Evolutionary conservation across 257 asterid genomes (phyloP).

Genomic region (Eustoma russellianum): DNA sequence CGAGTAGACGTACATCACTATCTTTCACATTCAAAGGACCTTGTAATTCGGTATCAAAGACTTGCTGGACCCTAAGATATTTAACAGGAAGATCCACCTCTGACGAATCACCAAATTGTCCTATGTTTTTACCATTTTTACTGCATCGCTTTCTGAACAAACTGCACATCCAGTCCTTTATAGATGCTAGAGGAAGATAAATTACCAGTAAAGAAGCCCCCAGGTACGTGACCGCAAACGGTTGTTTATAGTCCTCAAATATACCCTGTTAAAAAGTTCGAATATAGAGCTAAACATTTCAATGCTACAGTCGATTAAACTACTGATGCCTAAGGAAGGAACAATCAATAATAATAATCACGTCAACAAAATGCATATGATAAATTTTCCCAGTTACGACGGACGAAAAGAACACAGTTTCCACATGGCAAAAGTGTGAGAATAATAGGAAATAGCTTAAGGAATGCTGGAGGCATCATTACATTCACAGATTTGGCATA

Average conservation of each 20-base stretch:
- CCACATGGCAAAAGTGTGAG: too few relatives aligned
- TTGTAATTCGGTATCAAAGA: slow-evolving; percentile 60
- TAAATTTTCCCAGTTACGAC: too few relatives aligned
- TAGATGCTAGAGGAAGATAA: slow-evolving; percentile 82
- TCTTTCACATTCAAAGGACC: slow-evolving; percentile 55
- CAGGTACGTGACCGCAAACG: slow-evolving; percentile 95
- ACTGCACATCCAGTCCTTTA: slow-evolving; percentile 58
- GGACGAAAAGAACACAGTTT: too few relatives aligned
- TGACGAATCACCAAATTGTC: slow-evolving; percentile 20
- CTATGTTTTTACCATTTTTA: slow-evolving; percentile 24
- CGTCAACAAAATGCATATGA: too few relatives aligned
- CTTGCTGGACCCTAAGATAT: slow-evolving; percentile 45
- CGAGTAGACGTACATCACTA: slow-evolving; percentile 48
- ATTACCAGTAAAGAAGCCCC: slow-evolving; percentile 96
- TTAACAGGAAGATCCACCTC: slow-evolving; percentile 48
- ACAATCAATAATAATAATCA: too few relatives aligned
- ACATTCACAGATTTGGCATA: too few relatives aligned
- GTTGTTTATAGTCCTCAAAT: slow-evolving; percentile 87
- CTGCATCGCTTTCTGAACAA: slow-evolving; percentile 41
- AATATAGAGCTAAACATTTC: background rate
- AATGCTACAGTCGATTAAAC: background rate
- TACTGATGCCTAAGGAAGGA: too few relatives aligned
- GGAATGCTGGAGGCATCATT: too few relatives aligned
- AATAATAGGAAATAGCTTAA: too few relatives aligned
- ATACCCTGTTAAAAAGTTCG: slow-evolving; percentile 49